A percentile compares a stretch with the other conserved stretches of the same genome.
These are phyloP conservation scores for Allantophomopsis lycopodina DNA, from an alignment of 2,329 filamentous ascomycete genomes.

Conservation along the genomic window DNA sequence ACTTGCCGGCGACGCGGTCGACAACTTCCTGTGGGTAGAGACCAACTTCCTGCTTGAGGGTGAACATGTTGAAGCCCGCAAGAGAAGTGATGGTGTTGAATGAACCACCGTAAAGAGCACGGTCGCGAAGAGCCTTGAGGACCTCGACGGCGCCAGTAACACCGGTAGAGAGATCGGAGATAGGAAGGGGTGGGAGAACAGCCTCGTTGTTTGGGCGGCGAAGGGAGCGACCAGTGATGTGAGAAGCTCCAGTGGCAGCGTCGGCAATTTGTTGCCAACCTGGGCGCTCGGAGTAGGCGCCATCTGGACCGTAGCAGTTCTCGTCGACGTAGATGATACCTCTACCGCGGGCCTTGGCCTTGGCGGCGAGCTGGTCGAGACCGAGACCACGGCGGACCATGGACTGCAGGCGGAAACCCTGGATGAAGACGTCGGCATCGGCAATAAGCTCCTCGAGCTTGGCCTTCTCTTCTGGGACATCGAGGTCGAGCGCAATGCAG, in stretches of 20 bases:
- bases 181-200: slow-evolving; percentile 46
- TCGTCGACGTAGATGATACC: slow-evolving; percentile 58
- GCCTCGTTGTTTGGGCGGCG: slow-evolving; percentile 34
- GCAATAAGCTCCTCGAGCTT: slow-evolving; percentile 44
- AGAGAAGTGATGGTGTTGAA: slow-evolving; percentile 48
- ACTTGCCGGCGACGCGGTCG: slow-evolving; percentile 4
- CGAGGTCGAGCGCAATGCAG: slow-evolving; percentile 48
- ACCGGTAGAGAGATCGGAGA: slow-evolving; percentile 53
- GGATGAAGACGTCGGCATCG: slow-evolving; percentile 51
- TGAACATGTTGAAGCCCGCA: slow-evolving; percentile 46
- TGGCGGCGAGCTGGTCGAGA: slow-evolving; percentile 33
- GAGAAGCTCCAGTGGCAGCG: slow-evolving; percentile 44
- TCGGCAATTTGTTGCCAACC: slow-evolving; percentile 66
- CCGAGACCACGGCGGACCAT: slow-evolving; percentile 51
- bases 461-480: slow-evolving; percentile 33
- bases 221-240: slow-evolving; percentile 42
- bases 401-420: slow-evolving; percentile 56
- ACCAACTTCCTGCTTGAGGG: slow-evolving; percentile 41
- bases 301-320: slow-evolving; percentile 56
- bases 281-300: slow-evolving; percentile 47
- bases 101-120: slow-evolving; percentile 46
- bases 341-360: slow-evolving; percentile 39
- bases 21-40: slow-evolving; percentile 37
- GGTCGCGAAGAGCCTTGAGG: slow-evolving; percentile 44
- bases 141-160: slow-evolving; percentile 55